These are phyloP conservation scores for Xerocomus nothofagi DNA, from an alignment of 1,284 basidiomycete species.

Conservation along the genomic window DNA sequence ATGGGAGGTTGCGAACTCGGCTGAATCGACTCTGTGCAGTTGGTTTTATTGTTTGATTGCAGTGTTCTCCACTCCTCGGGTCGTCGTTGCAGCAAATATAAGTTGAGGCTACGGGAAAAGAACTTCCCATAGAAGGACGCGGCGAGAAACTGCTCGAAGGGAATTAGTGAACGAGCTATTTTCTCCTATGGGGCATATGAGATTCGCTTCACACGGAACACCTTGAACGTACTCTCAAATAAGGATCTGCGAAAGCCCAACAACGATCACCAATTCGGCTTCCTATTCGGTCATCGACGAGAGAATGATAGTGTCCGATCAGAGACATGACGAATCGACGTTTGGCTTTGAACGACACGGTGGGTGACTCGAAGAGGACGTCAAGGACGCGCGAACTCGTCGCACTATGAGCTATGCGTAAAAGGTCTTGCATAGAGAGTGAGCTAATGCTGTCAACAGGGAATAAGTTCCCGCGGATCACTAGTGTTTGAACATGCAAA, in stretches of 20 bases:
- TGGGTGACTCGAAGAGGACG: conserved; percentile 67
- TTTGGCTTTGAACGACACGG: conserved; percentile 65
- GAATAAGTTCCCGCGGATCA: conserved; percentile 12
- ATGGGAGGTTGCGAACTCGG: conserved; percentile 1
- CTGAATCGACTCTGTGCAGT: conserved; percentile 3
- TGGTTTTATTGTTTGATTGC: conserved; percentile 37
- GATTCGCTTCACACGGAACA: conserved; percentile 5
- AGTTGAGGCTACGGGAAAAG: conserved; percentile 76
- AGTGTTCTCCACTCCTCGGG: conserved; percentile 81
- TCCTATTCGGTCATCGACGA: conserved; percentile 87
- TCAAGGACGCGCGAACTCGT: conserved; percentile 85
- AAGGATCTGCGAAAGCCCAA: conserved; percentile 87
- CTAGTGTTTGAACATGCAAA: conserved; percentile 31
- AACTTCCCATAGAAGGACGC: conserved; percentile 84
- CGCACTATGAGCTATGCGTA: conserved; percentile 69
- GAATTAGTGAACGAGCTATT: conserved; percentile 77
- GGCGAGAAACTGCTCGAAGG: conserved; percentile 68
- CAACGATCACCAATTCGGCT: conserved; percentile 85
- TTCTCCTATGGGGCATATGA: conserved; percentile 67
- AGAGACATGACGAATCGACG: conserved; percentile 73
- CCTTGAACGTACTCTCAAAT: conserved; percentile 68
- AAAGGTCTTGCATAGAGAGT: conserved; percentile 57
- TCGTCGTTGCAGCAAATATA: conserved; percentile 75
- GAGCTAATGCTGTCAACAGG: conserved; percentile 52
- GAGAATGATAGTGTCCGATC: conserved; percentile 71